Base-by-base conservation (phyloP, 192 early-diverging fungal genomes). In the Entophlyctis luteolus region DNA sequence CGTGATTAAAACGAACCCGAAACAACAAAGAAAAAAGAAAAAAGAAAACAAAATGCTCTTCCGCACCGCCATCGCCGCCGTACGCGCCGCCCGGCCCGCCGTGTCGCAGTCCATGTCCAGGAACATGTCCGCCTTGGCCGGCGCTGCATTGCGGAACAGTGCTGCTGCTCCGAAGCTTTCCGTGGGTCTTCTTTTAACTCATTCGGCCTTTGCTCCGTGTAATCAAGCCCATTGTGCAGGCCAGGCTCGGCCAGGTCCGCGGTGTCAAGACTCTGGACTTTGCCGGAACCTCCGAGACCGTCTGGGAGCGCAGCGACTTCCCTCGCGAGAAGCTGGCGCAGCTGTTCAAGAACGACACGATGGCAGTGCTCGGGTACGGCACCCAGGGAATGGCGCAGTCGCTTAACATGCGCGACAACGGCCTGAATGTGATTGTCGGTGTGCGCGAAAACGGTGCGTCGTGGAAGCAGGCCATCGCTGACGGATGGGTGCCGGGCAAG, bases 401-500 rank as follows among this genome's bases (percentile, higher is more conserved):
- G 54, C 87, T 93, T 63, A 96, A 96, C 89, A 81, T 93, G 72
- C 90, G 91, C 72, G 94, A 98, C 84, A 93, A 98, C 74, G 91
- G 91, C 57, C 80, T 98, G 59, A 98, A 98, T 63, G 93, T 98
- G 67, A 92, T 98, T 59, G 81, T 98, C 72, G 96, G 96, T 53
- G 84, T 89, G 28, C 89, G 96, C 77, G 88, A 93, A 77, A 90
- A 89, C 66, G 86, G 89, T 55, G 84, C 84, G 74, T 92, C 91
- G 33, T 98, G 89, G 89, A 85, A 95, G 66, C 84, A 91, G 75
- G 96, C 96, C 56, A 76, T 91, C 52, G 83, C 90, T 50, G 94
- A 96, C 80, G 96, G 94, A 57, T 98, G 94, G 93, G 87, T 94
- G 45, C 91, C 92, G 20, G 93, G 92, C 72, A 90, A 98, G 87